Evolutionary conservation across 805 yeast species (phyloP), one percentile per base, ranked within the genome.

Genomic region (Schwanniomyces occidentalis): DNA sequence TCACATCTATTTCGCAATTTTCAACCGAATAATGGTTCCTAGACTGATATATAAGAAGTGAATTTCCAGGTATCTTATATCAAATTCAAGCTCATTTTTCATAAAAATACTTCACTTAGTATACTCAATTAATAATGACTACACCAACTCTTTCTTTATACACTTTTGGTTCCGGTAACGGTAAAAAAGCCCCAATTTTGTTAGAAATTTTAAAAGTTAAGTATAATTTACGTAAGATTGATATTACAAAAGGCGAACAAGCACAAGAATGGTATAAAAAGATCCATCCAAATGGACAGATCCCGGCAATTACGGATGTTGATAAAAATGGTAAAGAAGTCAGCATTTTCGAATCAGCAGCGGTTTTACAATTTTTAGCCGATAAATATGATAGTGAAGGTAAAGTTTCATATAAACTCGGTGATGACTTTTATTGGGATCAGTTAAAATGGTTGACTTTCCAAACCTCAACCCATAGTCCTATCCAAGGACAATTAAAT

Each of bases 201-300:
- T 46, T 66, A 34, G 71, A 65, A 35, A 42, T 66, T 8, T 46
- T 69, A 10, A 58, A 59, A 5, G 38, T 65, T 21, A 58, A 63
- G 24, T 68, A 65, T 38, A 54, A 63, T 18, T 56, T 56, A 17
- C 49, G 69, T 27, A 46, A 42, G 7, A 49, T 78, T 28, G 72
- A 72, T 39, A 45, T 77, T 27, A 3, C 39, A 1, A 60, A 52
- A 17, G 54, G 56, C 23, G 73, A 56, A 25, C 78, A 76, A 35
- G 76, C 75, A 48, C 71, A 74, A 38, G 72, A 64, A 6, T 75
- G 80, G 78, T 78, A 62, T 42, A 46, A 74, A 33, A 58, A 68
- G 32, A 54, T 75, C 47, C 74, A 76, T 50, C 75, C 77, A 9
- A 76, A 77, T 43, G 82, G 83, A 4, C 58, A 74, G 41, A 70